Evolutionary conservation across 768 basidiomycete genomes (phyloP).

Genomic region (Sporobolomyces roseus): DNA sequence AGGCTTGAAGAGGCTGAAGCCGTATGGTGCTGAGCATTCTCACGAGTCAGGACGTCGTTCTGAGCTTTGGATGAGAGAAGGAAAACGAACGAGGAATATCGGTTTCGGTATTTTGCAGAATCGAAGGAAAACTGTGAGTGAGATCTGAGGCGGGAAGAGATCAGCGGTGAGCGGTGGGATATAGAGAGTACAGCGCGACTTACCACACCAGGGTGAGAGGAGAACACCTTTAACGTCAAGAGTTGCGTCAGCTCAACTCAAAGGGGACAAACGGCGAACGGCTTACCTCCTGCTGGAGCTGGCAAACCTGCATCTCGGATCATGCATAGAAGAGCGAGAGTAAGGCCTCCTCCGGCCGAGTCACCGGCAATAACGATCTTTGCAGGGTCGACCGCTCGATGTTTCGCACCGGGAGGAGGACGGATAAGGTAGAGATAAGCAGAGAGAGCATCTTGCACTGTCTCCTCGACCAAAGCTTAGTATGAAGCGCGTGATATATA

Average conservation of each 20-base stretch:
- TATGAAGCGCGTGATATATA: too few species aligned
- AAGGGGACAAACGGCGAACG: too few species aligned
- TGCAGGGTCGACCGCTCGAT: conserved; percentile 71
- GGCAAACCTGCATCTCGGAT: conserved; percentile 81
- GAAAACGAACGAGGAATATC: conserved; percentile 49
- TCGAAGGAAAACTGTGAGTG: conserved; percentile 91
- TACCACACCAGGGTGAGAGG: conserved; percentile 79
- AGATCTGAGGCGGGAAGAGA: conserved; percentile 54
- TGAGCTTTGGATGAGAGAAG: not conserved
- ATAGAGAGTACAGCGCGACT: not conserved
- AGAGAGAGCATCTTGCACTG: conserved; percentile 77
- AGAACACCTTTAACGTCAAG: conserved; percentile 58
- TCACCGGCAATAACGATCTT: conserved; percentile 84
- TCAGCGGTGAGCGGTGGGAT: not conserved
- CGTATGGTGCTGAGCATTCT: conserved; percentile 45
- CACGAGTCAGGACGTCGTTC: not conserved
- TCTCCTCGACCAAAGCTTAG: too few species aligned
- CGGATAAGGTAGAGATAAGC: conserved; percentile 84
- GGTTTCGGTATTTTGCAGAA: conserved; percentile 76
- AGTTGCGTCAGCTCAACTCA: not conserved
- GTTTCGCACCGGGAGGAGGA: conserved; percentile 75
- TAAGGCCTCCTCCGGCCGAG: conserved; percentile 86
- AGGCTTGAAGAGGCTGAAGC: conserved; percentile 50
- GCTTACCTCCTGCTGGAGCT: conserved; percentile 63
- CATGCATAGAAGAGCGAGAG: conserved; percentile 72